Evolutionary conservation across 2,329 filamentous ascomycete genomes (phyloP).

Genomic region (Neofusicoccum sp.): DNA sequence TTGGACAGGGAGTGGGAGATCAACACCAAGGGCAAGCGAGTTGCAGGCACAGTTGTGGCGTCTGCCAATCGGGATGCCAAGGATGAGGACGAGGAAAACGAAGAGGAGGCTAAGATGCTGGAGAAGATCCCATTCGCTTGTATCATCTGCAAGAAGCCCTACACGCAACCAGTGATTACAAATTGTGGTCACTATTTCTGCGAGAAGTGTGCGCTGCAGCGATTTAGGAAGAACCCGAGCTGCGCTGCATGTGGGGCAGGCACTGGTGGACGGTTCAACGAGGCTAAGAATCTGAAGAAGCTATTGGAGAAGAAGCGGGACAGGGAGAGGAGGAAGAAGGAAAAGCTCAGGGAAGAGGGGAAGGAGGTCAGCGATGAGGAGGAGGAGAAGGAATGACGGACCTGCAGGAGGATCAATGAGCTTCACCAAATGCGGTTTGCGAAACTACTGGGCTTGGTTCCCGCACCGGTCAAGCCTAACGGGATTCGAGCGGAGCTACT

Average conservation of each 20-base stretch:
- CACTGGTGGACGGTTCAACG: conserved; percentile 88
- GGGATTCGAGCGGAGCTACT: too few species aligned
- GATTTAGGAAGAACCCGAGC: conserved; percentile 83
- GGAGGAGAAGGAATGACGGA: conserved; percentile 36
- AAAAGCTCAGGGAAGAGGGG: conserved; percentile 56
- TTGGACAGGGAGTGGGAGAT: conserved; percentile 93
- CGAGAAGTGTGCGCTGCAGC: conserved; percentile 80
- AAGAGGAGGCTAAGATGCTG: conserved; percentile 70
- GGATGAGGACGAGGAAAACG: conserved; percentile 52
- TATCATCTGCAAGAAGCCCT: conserved; percentile 79
- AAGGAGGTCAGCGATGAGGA: conserved; percentile 55
- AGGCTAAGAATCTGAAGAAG: conserved; percentile 79
- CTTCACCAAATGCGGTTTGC: too few species aligned
- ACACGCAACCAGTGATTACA: conserved; percentile 80
- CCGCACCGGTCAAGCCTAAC: too few species aligned
- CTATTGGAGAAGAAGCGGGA: conserved; percentile 74
- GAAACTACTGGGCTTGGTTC: too few species aligned
- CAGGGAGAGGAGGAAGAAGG: conserved; percentile 60
- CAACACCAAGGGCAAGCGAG: conserved; percentile 65
- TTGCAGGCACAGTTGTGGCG: conserved; percentile 55
- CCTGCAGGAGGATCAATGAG: not conserved
- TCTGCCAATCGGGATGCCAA: conserved; percentile 55
- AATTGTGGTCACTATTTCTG: conserved; percentile 97
- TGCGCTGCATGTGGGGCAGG: conserved; percentile 85
- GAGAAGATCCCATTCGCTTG: conserved; percentile 89